These are phyloP conservation scores for Beauveria sp. DNA, from an alignment of 2,329 filamentous ascomycete genomes.

Conservation along the genomic window DNA sequence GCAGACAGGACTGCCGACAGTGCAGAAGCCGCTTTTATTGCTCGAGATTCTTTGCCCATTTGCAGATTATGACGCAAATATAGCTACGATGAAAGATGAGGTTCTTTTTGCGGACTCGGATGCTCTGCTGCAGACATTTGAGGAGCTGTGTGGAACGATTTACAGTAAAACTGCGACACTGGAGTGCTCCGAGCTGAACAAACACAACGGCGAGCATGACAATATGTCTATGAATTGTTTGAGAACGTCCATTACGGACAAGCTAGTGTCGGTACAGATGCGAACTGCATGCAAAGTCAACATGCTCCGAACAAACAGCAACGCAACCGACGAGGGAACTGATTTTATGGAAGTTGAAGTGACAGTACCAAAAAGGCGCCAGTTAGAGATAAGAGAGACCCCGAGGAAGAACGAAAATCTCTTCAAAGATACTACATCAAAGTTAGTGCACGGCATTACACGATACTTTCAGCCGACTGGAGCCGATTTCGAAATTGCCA, in stretches of 20 bases:
- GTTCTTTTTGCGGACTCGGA: constrained; percentile 56
- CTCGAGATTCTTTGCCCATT: constrained; percentile 55
- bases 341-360: constrained; percentile 7
- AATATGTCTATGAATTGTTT: background rate
- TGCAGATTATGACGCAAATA: constrained; percentile 62
- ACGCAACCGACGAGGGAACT: constrained; percentile 22
- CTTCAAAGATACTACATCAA: background rate
- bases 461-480: constrained; percentile 22
- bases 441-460: constrained; percentile 17
- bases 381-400: background rate
- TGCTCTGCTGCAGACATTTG: constrained; percentile 37
- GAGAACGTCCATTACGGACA: background rate
- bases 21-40: constrained; percentile 49
- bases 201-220: background rate
- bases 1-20: background rate
- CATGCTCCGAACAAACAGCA: constrained; percentile 25
- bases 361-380: background rate
- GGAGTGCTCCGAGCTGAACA: background rate
- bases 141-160: background rate
- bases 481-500: constrained; percentile 25
- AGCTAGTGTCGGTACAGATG: constrained; percentile 17
- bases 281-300: constrained; percentile 24
- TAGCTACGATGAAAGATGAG: constrained; percentile 65
- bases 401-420: no score
- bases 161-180: background rate